Conservation (phyloP, 208 protist genomes). For the Zelonia costaricensis region DNA sequence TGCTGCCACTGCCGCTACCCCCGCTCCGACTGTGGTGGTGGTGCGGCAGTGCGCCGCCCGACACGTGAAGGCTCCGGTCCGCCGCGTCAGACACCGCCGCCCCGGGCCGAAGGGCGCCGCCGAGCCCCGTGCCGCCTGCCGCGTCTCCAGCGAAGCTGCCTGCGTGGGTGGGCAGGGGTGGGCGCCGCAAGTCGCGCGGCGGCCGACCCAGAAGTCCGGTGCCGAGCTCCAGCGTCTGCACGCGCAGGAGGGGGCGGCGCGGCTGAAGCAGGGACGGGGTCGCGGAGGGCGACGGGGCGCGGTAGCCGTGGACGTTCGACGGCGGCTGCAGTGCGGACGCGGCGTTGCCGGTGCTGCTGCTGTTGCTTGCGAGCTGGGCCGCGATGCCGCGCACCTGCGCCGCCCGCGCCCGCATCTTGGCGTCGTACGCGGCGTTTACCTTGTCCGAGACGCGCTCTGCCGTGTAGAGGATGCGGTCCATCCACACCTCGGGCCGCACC, state of each 20-base stretch:
- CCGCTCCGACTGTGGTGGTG: too few relatives aligned
- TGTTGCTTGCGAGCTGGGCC: not conserved
- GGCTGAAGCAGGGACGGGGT: not conserved
- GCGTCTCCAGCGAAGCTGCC: not conserved
- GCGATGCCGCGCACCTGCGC: conserved; percentile 2
- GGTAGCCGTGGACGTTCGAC: conserved; percentile 6
- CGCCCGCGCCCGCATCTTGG: conserved; percentile 21
- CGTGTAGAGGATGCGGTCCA: conserved; percentile 52
- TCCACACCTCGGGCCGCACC: conserved; percentile 58
- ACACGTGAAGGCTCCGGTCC: too few relatives aligned
- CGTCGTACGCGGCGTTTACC: conserved; percentile 16
- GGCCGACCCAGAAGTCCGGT: conserved; percentile 20
- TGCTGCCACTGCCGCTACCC: too few relatives aligned
- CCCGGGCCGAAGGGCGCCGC: not conserved
- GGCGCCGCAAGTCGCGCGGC: conserved; percentile 11
- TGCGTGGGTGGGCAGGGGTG: not conserved
- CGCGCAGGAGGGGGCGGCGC: conserved; percentile 14
- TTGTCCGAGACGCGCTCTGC: conserved; percentile 16
- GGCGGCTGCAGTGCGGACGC: too few relatives aligned
- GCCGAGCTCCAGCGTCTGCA: conserved; percentile 25
- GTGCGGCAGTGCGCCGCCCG: too few relatives aligned
- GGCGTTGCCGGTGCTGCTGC: too few relatives aligned
- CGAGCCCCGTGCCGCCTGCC: not conserved
- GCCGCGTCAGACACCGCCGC: not conserved
- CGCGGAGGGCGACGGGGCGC: conserved; percentile 6